A percentile compares a stretch with the other conserved stretches of the same genome.
phyloP scores from a whole-genome alignment of 345 rosid species.

The Eucalyptus dawsonii region DNA sequence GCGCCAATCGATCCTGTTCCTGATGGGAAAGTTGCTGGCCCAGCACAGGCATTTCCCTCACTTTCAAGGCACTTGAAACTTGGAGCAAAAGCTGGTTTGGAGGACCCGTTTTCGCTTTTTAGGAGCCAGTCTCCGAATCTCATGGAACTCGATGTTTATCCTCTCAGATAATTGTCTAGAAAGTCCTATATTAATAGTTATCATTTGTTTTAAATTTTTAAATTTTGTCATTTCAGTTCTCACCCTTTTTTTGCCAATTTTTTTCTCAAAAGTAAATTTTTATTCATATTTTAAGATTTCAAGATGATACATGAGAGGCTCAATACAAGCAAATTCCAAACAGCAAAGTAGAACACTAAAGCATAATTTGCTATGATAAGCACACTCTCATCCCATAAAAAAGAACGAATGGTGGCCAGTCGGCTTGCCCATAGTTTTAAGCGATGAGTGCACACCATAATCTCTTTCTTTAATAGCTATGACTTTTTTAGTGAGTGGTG shows the following conservation, averaged over 20 bases:
- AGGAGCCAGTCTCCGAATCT: background rate
- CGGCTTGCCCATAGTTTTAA: no score
- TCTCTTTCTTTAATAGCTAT: background rate
- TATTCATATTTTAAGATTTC: no score
- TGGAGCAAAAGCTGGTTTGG: background rate
- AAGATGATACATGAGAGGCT: background rate
- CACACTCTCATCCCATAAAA: background rate
- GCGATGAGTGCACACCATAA: background rate
- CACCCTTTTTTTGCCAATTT: background rate
- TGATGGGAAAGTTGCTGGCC: background rate
- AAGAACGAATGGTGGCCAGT: rapidly evolving
- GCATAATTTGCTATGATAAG: background rate
- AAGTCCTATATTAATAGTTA: rapidly evolving
- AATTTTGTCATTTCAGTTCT: rapidly evolving
- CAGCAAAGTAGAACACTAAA: background rate
- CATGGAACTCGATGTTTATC: background rate
- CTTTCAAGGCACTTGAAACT: background rate
- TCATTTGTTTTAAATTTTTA: rapidly evolving
- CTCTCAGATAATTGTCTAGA: rapidly evolving
- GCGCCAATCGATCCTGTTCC: background rate
- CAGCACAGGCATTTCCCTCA: background rate
- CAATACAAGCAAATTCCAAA: background rate
- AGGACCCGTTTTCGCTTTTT: background rate
- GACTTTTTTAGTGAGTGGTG: background rate
- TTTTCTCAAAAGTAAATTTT: no score